These are phyloP conservation scores for Podospora pseudocomata DNA, from an alignment of 495 filamentous ascomycete genomes.

Conservation along the genomic window DNA sequence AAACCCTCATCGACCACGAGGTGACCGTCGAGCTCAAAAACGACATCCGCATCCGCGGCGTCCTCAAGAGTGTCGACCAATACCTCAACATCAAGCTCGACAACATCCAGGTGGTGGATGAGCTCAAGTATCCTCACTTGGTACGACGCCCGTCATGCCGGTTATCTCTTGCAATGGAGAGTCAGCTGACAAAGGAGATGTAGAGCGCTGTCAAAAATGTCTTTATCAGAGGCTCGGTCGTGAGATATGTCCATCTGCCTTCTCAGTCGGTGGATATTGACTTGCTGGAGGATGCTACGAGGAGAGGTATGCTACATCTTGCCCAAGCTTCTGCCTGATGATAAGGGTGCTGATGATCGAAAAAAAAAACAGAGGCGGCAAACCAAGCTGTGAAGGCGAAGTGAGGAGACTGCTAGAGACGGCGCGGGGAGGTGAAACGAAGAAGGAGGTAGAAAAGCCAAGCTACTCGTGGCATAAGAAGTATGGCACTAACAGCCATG, in stretches of 20 bases:
- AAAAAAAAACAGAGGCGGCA: constrained; percentile 36
- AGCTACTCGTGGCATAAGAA: too few relatives aligned
- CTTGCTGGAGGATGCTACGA: constrained; percentile 90
- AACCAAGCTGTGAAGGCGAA: constrained; percentile 44
- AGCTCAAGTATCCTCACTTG: constrained; percentile 88
- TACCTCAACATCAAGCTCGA: constrained; percentile 99
- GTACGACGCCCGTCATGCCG: constrained; percentile 41
- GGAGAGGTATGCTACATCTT: constrained; percentile 64
- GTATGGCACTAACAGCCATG: not conserved
- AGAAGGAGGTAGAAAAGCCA: not conserved
- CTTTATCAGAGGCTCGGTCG: constrained; percentile 94
- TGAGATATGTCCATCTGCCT: constrained; percentile 91
- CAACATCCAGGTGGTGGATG: constrained; percentile 85
- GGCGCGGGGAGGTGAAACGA: not conserved
- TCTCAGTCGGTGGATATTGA: constrained; percentile 82
- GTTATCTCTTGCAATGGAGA: not conserved
- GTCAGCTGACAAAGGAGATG: not conserved
- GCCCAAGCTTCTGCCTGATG: not conserved
- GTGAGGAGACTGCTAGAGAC: constrained; percentile 17
- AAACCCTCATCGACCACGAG: constrained; percentile 96
- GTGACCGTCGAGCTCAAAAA: constrained; percentile 98
- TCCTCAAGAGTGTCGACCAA: constrained; percentile 94
- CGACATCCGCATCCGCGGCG: constrained; percentile 92
- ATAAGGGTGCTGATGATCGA: not conserved
- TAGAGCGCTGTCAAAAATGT: constrained; percentile 90